A percentile compares a stretch with the other conserved stretches of the same genome.
Evolutionary conservation across 176 grass and related monocot genomes (phyloP).

Genomic region (Eragrostis nindensis): DNA sequence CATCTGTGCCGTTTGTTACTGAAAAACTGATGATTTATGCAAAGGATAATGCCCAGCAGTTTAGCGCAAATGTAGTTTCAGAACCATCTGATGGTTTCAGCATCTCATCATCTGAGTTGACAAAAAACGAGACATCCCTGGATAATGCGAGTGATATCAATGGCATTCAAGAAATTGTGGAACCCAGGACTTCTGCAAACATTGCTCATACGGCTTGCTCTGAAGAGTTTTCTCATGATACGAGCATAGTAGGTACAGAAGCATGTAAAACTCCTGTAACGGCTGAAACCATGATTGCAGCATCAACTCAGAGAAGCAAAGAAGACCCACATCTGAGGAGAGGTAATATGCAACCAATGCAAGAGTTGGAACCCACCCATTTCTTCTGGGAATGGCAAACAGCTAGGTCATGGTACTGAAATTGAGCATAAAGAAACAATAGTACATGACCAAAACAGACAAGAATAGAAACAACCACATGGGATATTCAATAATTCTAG

Average conservation of each 20-base stretch:
- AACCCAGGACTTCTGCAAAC: neutral
- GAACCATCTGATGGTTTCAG: conserved; percentile 20
- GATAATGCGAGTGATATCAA: conserved; percentile 10
- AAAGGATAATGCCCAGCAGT: conserved; percentile 1
- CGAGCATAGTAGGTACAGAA: conserved; percentile 6
- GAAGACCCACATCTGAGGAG: neutral
- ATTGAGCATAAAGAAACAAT: neutral
- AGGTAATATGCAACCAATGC: conserved; percentile 3
- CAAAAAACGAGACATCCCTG: neutral
- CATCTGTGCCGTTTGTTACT: neutral
- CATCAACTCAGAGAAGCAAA: conserved; percentile 10
- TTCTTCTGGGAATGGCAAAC: neutral
- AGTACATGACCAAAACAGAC: neutral
- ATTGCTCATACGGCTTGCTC: neutral
- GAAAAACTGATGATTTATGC: conserved; percentile 1
- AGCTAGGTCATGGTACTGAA: conserved; percentile 13
- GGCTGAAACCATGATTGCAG: neutral
- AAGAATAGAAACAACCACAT: neutral
- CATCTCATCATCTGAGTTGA: neutral
- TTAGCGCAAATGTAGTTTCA: conserved; percentile 3
- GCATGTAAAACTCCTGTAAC: conserved; percentile 3
- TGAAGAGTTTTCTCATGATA: conserved; percentile 14
- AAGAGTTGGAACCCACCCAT: conserved; percentile 10
- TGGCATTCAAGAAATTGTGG: conserved; percentile 16
- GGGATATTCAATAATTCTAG: conserved; percentile 2